Evolutionary conservation across 148 eudicot species (phyloP).

Genomic region (Vaccinium vitisidaea): DNA sequence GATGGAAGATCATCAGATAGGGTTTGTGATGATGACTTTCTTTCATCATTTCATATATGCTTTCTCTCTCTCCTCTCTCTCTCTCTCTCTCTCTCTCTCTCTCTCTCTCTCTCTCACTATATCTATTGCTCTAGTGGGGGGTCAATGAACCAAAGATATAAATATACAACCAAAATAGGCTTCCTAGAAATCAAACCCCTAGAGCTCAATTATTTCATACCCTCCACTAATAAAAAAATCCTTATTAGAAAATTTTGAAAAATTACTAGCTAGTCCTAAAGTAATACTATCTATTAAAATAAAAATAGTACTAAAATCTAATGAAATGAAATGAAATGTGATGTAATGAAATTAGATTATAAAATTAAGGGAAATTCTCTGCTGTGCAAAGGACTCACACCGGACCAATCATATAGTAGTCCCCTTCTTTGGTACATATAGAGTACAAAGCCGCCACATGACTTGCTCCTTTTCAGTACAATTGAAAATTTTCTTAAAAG

Average conservation of each 20-base stretch:
- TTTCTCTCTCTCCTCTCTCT: slow-evolving; percentile 5
- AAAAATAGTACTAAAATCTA: neutral
- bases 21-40: slow-evolving; percentile 26
- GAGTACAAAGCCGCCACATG: slow-evolving; percentile 29
- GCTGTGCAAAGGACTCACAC: neutral
- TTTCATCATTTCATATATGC: slow-evolving; percentile 11
- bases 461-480: neutral
- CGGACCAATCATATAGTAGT: neutral
- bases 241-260: slow-evolving; percentile 1
- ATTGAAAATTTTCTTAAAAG: neutral
- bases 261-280: neutral
- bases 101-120: slow-evolving; percentile 12
- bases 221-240: slow-evolving; percentile 11
- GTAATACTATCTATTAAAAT: neutral
- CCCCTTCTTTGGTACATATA: slow-evolving; percentile 13
- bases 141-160: slow-evolving; percentile 28
- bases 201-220: slow-evolving; percentile 31
- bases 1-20: slow-evolving; percentile 21
- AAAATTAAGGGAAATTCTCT: neutral
- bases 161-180: slow-evolving; percentile 40
- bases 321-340: neutral
- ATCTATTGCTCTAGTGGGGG: slow-evolving; percentile 13
- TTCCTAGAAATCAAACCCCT: slow-evolving; percentile 25
- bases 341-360: neutral
- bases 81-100: slow-evolving; percentile 12